These are phyloP conservation scores for Trichoderma reesei DNA, from an alignment of 495 filamentous ascomycete species.

Conservation along the genomic window DNA sequence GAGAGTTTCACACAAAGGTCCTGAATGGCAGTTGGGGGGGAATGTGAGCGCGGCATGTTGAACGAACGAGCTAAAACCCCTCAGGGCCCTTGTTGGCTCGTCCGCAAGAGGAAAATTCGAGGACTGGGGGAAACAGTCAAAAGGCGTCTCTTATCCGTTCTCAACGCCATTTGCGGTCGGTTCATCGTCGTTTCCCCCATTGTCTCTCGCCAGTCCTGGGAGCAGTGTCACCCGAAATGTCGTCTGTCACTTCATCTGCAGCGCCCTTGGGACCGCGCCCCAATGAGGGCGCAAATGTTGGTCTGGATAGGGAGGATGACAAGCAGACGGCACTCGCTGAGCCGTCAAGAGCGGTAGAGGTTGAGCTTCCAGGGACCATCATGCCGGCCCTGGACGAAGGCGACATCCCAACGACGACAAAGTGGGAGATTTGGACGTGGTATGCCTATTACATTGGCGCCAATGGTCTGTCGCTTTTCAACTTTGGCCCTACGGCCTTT, in stretches of 20 bases:
- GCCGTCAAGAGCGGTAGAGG: neutral
- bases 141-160: neutral
- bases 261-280: neutral
- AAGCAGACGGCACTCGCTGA: neutral
- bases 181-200: neutral
- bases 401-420: conserved; percentile 30
- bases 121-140: neutral
- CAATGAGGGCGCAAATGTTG: neutral
- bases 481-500: conserved; percentile 57
- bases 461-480: conserved; percentile 58
- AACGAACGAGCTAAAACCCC: conserved; percentile 9
- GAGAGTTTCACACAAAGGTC: neutral
- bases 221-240: conserved; percentile 1
- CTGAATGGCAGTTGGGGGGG: neutral
- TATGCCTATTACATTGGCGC: conserved; percentile 62
- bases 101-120: neutral
- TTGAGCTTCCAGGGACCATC: neutral
- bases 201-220: neutral
- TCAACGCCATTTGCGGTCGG: neutral
- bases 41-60: conserved; percentile 3
- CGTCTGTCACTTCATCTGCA: neutral
- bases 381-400: neutral
- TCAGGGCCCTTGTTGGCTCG: neutral
- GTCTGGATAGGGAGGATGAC: neutral
- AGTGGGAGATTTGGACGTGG: conserved; percentile 54